Conservation (phyloP, 2,329 filamentous ascomycete genomes). For the Fusarium fujikuroi region DNA sequence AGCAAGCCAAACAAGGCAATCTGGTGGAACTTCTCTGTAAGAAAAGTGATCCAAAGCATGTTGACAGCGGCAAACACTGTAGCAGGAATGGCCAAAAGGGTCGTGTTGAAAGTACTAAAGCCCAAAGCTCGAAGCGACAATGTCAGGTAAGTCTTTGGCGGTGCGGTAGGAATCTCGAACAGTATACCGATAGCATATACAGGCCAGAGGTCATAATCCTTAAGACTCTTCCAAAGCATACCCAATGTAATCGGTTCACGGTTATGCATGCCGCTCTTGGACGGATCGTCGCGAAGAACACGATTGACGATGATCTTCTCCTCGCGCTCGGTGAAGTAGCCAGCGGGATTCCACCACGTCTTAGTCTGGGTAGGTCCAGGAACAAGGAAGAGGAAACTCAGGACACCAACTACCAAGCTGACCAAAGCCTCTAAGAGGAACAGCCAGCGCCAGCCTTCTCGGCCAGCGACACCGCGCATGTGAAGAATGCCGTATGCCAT, state of each 20-base stretch:
- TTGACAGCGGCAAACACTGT: background rate
- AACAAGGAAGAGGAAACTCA: background rate
- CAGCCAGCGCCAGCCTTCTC: conserved; percentile 68
- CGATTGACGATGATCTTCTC: background rate
- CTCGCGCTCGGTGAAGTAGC: background rate
- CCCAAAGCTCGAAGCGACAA: background rate
- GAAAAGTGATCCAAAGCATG: background rate
- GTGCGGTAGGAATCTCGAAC: background rate
- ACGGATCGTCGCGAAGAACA: background rate
- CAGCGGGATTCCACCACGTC: background rate
- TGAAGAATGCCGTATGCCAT: conserved; percentile 58
- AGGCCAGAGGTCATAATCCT: background rate
- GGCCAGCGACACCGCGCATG: conserved; percentile 61
- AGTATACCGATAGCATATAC: background rate
- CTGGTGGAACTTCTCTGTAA: background rate
- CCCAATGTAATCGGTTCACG: background rate
- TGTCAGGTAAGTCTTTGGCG: background rate
- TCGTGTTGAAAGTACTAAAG: background rate
- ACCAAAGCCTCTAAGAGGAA: conserved; percentile 53
- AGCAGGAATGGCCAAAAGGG: background rate
- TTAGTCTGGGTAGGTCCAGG: background rate
- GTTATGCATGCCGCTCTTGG: background rate
- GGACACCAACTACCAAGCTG: background rate
- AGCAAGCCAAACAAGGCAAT: background rate
- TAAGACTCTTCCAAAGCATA: background rate